Evolutionary conservation across 257 asterid species (phyloP), one percentile per base, ranked within the genome.

Genomic region (Primulina eburnea): DNA sequence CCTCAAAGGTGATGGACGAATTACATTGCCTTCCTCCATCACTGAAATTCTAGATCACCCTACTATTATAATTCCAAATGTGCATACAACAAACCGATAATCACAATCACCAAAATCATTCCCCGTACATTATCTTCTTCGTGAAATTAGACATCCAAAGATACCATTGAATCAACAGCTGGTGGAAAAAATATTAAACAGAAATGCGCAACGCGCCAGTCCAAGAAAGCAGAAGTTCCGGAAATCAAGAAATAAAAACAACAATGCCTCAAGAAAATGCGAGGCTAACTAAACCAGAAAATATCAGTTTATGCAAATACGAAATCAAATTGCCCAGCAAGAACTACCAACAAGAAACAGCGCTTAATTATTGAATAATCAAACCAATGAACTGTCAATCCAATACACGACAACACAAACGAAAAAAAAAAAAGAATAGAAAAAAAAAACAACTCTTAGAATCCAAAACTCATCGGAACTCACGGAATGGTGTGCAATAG

Each of bases 11-110:
- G 95, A 91, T 4, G 74, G 73, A 81, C 96, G 81, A 33, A 78
- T 71, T 63, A 76, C 62, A 78, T 85, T 86, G 67, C 81, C 78
- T 34, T 91, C 99, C 66, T 94, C 99, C 99, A 94, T 94, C 14
- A 21, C 24, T 75, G 59, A 67, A 59, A 59, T 30, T 33, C 62
- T 60, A 35, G 69, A 67, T 64, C 43, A 67, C 75, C 55, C 65
- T n/a, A 69, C 62, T 58, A 67, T 71, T 38, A 62, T 71, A 75
- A 35, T 71, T 62, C 64, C 28, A 63, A 68, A 76, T 37, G 43
- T 50, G 55, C 50, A 60, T 28, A 69, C 75, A 74, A 77, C 57
- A 71, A 16, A 14, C 56, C 18, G 16, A 16, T 5, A 16, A 50
- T 50, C 20, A 50, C 56, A 50, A 50, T 4, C 7, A 7, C 7